These are phyloP conservation scores for Coleophoma crateriformis DNA, from an alignment of 2,329 filamentous ascomycete species.

Conservation along the genomic window DNA sequence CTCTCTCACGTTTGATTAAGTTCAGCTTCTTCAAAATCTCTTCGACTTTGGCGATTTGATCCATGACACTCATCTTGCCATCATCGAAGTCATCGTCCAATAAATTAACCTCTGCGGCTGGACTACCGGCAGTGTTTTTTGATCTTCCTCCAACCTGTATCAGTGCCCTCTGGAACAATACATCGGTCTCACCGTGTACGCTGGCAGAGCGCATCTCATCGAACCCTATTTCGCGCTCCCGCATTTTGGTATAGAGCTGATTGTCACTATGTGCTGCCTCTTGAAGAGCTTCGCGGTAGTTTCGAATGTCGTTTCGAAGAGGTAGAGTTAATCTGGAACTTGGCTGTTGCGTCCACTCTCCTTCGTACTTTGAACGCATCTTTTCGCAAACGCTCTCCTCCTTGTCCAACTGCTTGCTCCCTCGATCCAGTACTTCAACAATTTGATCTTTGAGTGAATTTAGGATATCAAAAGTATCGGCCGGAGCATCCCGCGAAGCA, in stretches of 20 bases:
- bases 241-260: slow-evolving; percentile 75
- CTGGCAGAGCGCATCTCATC: slow-evolving; percentile 92
- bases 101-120: slow-evolving; percentile 64
- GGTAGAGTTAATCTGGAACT: slow-evolving; percentile 87
- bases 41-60: slow-evolving; percentile 86
- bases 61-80: slow-evolving; percentile 70
- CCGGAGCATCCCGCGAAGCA: slow-evolving; percentile 76
- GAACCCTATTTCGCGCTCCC: slow-evolving; percentile 83
- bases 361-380: slow-evolving; percentile 96
- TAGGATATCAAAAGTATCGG: slow-evolving; percentile 72
- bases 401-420: slow-evolving; percentile 86
- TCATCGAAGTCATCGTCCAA: slow-evolving; percentile 92
- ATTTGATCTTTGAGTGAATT: slow-evolving; percentile 74
- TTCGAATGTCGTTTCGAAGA: slow-evolving; percentile 77
- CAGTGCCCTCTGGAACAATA: slow-evolving; percentile 82
- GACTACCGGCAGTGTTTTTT: slow-evolving; percentile 52
- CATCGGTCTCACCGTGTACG: slow-evolving; percentile 79
- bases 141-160: slow-evolving; percentile 64
- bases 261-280: slow-evolving; percentile 84
- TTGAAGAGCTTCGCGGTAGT: slow-evolving; percentile 82
- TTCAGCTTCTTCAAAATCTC: slow-evolving; percentile 88
- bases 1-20: slow-evolving; percentile 84
- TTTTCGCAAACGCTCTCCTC: slow-evolving; percentile 98
- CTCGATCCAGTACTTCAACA: slow-evolving; percentile 66
- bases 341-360: slow-evolving; percentile 95